Conservation (phyloP, 257 asterid species). For the Leonotis leonurus region DNA sequence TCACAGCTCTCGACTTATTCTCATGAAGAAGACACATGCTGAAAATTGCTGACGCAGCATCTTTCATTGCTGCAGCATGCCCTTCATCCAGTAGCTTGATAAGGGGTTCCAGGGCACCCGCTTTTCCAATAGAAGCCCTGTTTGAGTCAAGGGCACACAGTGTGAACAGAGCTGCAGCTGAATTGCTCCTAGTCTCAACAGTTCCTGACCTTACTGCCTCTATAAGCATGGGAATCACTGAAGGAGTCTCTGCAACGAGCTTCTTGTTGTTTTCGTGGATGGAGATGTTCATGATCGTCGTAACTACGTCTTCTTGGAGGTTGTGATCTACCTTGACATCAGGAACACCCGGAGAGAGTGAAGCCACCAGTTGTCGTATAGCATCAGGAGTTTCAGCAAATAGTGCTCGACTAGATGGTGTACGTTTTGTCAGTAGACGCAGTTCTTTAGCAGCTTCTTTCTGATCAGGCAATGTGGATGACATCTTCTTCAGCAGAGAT, state of each 20-base stretch:
- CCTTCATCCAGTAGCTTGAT: conserved; percentile 70
- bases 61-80: conserved; percentile 55
- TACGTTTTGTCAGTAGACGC: conserved; percentile 55
- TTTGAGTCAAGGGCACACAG: conserved; percentile 76
- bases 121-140: conserved; percentile 64
- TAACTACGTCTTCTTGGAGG: conserved; percentile 81
- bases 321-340: conserved; percentile 35
- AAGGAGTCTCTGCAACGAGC: conserved; percentile 75
- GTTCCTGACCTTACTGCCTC: conserved; percentile 61
- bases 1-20: conserved; percentile 66
- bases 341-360: conserved; percentile 37
- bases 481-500: conserved; percentile 52
- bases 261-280: conserved; percentile 82
- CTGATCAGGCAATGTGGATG: conserved; percentile 50
- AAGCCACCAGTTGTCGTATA: conserved; percentile 53
- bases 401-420: conserved; percentile 69
- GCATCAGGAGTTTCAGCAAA: conserved; percentile 59
- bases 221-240: conserved; percentile 55
- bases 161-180: conserved; percentile 89
- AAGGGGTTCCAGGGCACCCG: conserved; percentile 61
- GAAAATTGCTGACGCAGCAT: conserved; percentile 76
- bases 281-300: conserved; percentile 72
- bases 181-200: conserved; percentile 65
- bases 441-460: conserved; percentile 71
- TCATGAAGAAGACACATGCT: conserved; percentile 63